A percentile compares a stretch with the other conserved stretches of the same genome.
These are phyloP conservation scores for Homolaphlyctis polyrhiza DNA, from an alignment of 371 early-diverging fungal genomes.

Conservation along the genomic window DNA sequence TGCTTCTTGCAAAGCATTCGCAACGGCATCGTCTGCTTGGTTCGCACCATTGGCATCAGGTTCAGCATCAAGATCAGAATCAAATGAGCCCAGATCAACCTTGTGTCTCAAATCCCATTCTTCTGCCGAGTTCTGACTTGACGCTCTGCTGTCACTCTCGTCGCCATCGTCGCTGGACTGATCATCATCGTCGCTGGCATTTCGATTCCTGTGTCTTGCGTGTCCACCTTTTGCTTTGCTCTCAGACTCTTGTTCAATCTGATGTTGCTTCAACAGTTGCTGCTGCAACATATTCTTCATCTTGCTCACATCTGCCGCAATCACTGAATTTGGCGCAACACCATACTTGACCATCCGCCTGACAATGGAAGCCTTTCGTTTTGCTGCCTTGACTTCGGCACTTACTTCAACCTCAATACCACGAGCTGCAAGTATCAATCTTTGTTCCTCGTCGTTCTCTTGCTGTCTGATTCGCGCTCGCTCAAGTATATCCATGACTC, in stretches of 20 bases:
- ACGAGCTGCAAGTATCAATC: too few species aligned
- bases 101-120: too few species aligned
- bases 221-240: too few species aligned
- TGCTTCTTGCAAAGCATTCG: too few species aligned
- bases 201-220: too few species aligned
- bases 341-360: neutral
- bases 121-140: neutral
- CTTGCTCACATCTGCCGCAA: neutral
- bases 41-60: neutral
- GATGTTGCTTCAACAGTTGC: neutral
- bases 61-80: neutral
- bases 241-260: too few species aligned
- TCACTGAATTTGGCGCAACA: conserved; percentile 1
- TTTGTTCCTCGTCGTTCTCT: too few species aligned
- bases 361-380: neutral
- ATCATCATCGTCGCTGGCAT: neutral
- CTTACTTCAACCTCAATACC: too few species aligned
- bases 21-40: neutral
- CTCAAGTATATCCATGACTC: neutral
- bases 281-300: neutral
- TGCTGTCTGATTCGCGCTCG: too few species aligned
- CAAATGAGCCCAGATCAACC: neutral
- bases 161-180: neutral
- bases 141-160: neutral
- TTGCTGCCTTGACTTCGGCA: too few species aligned